Evolutionary conservation across 148 eudicot species (phyloP).

Genomic region (Spergularia bocconei): DNA sequence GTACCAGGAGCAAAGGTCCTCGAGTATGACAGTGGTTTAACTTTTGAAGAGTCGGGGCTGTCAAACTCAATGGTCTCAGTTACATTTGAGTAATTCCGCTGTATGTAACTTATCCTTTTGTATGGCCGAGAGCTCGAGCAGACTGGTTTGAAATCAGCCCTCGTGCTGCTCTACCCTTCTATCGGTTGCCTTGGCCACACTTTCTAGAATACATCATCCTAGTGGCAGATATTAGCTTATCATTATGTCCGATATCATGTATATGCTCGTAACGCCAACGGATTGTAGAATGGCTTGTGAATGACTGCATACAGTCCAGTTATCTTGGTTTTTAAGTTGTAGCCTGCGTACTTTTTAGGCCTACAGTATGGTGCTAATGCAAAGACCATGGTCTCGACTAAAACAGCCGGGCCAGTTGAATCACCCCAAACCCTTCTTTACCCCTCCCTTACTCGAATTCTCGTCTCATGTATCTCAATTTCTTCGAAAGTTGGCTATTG

Average conservation of each 20-base stretch:
- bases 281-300: conserved; percentile 7
- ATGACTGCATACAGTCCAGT: not conserved
- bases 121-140: conserved; percentile 13
- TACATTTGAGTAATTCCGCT: conserved; percentile 51
- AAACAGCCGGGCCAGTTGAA: no score
- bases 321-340: not conserved
- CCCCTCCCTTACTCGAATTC: no score
- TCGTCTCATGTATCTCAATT: no score
- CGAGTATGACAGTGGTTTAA: conserved; percentile 52
- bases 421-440: no score
- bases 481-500: no score
- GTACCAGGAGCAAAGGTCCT: conserved; percentile 73
- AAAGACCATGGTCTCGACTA: no score
- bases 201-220: not conserved
- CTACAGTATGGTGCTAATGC: not conserved
- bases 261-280: conserved; percentile 12
- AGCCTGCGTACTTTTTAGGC: not conserved
- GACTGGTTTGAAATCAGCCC: conserved; percentile 1
- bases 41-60: conserved; percentile 77
- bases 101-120: not conserved
- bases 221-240: not conserved
- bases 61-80: conserved; percentile 88
- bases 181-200: conserved; percentile 8
- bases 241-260: not conserved
- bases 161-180: conserved; percentile 17